Evolutionary conservation across 2,329 filamentous ascomycete genomes (phyloP), one percentile per base, ranked within the genome.

Genomic region (Fusarium caatingaense): DNA sequence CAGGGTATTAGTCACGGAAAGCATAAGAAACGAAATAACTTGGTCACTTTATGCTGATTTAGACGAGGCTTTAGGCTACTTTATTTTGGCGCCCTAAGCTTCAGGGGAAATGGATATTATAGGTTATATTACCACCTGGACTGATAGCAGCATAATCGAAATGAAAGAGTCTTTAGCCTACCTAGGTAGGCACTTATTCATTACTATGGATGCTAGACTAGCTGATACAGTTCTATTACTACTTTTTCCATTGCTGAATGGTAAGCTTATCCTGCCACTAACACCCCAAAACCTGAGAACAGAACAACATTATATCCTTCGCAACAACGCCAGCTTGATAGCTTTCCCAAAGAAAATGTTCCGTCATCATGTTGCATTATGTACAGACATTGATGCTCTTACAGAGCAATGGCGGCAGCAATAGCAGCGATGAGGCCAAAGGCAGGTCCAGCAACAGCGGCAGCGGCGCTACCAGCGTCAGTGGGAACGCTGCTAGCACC

Each of bases 381-480:
- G 27, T 56, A 20, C 25, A 28, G 40, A 37, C 45, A 41, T 56
- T 20, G 20, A n/a, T 6, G 20, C 54, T 59, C 56, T 76, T 78
- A 81, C 72, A 80, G 71, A 68, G 78, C 79, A 58, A 79, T 32
- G 34, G 69, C 74, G 30, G 75, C 77, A 30, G 76, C 78, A 40
- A 79, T 23, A 18, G 78, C 56, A 45, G 78, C 78, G 20, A 78
- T 74, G 11, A 80, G 30, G 23, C 76, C 77, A n/a, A 71, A 68
- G 40, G 71, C 74, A 37, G 75, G 76, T 42, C 65, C 78, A 20
- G 66, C 67, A n/a, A 67, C 42, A n/a, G 73, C 72, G 18, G 68
- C 74, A 21, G 72, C 74, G 30, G 64, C 69, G 45, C 57, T 68
- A 40, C 53, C 62, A 16, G 68, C 58, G 27, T 48, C 46, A 16